Conservation (phyloP, 257 asterid species). For the Handroanthus guayacan region DNA sequence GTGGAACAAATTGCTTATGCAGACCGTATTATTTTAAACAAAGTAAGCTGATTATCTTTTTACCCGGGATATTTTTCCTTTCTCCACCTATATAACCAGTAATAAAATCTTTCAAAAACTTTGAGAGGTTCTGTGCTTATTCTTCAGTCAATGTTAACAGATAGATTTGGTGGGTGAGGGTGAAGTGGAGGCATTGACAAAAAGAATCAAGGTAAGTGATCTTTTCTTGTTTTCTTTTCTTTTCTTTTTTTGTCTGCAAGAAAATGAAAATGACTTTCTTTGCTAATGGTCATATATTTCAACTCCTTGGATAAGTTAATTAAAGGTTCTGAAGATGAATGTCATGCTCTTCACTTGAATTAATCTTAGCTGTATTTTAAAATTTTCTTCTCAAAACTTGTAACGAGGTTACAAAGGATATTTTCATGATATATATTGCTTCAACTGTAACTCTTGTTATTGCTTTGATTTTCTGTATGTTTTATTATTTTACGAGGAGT, state of each 20-base stretch:
- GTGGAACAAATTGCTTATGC: constrained; percentile 98
- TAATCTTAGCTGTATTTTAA: neutral
- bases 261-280: constrained; percentile 3
- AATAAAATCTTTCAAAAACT: constrained; percentile 30
- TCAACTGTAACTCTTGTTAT: neutral
- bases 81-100: constrained; percentile 20
- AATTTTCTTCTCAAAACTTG: neutral
- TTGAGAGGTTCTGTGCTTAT: constrained; percentile 25
- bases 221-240: neutral
- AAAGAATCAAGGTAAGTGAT: constrained; percentile 69
- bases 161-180: constrained; percentile 79
- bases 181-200: constrained; percentile 70
- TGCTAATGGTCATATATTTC: constrained; percentile 11
- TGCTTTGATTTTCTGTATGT: neutral
- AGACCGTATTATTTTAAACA: constrained; percentile 88
- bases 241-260: neutral
- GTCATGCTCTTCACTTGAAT: constrained; percentile 23
- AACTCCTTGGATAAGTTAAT: neutral
- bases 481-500: constrained; percentile 18
- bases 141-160: constrained; percentile 56
- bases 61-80: neutral
- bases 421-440: constrained; percentile 1
- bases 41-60: constrained; percentile 47
- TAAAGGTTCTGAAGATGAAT: constrained; percentile 13
- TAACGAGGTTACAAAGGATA: neutral